These are phyloP conservation scores for Trametes polyzona DNA, from an alignment of 1,284 basidiomycete genomes.

Conservation along the genomic window DNA sequence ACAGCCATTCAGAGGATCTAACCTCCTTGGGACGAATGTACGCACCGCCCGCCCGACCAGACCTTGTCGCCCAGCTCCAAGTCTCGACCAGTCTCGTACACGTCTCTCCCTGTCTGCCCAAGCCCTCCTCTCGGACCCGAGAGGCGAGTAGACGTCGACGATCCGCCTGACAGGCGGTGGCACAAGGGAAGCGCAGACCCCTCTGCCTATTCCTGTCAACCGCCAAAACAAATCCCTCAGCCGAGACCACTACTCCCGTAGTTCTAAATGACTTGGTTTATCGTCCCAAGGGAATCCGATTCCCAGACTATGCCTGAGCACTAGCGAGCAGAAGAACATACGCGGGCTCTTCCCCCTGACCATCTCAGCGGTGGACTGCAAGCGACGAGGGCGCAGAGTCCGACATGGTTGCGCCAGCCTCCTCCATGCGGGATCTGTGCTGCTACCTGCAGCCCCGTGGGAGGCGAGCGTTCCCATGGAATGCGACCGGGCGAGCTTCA, in stretches of 20 bases:
- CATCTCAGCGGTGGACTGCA: neutral
- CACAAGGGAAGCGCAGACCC: neutral
- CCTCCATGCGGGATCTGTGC: neutral
- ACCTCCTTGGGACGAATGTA: neutral
- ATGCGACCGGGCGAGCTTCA: constrained; percentile 6
- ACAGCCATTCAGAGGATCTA: neutral
- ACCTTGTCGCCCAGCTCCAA: neutral
- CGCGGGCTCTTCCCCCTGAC: neutral
- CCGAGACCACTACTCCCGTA: neutral
- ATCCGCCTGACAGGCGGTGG: neutral
- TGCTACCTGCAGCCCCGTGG: constrained; percentile 4
- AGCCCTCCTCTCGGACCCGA: constrained; percentile 9
- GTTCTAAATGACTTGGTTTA: neutral
- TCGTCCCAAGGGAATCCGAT: neutral
- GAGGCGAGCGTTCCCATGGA: constrained; percentile 3
- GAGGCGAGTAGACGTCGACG: neutral
- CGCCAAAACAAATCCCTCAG: neutral
- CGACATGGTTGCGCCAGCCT: neutral
- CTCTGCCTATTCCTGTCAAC: constrained; percentile 5
- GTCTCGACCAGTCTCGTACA: neutral
- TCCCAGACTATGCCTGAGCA: neutral
- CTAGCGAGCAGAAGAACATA: neutral
- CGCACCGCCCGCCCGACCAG: neutral
- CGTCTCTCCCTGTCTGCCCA: neutral
- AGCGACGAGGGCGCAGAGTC: neutral